These are phyloP conservation scores for Tolypocladium album DNA, from an alignment of 2,329 filamentous ascomycete species.

Conservation along the genomic window DNA sequence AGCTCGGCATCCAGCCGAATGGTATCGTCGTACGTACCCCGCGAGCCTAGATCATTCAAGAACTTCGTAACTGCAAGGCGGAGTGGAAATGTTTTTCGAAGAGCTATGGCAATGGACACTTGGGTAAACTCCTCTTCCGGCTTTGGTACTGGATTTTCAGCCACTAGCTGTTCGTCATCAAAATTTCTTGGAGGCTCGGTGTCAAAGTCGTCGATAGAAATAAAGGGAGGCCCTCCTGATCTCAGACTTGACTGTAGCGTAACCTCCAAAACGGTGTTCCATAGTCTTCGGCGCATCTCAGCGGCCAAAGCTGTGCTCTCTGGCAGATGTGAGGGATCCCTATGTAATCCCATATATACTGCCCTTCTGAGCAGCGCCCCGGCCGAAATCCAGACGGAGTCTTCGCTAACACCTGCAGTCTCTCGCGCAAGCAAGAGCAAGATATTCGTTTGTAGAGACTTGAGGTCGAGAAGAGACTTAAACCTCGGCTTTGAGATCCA, in stretches of 20 bases:
- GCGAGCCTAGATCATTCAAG: slow-evolving; percentile 29
- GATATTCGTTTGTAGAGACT: slow-evolving; percentile 34
- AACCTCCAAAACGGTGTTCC: slow-evolving; percentile 42
- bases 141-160: slow-evolving; percentile 17
- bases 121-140: slow-evolving; percentile 24
- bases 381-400: slow-evolving; percentile 36
- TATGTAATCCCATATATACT: slow-evolving; percentile 39
- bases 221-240: slow-evolving; percentile 33
- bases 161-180: slow-evolving; percentile 35
- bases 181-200: slow-evolving; percentile 33
- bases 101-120: slow-evolving; percentile 25
- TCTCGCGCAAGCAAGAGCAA: slow-evolving; percentile 31
- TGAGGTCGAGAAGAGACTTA: slow-evolving; percentile 38
- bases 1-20: slow-evolving; percentile 32
- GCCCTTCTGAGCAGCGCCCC: slow-evolving; percentile 34
- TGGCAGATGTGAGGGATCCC: slow-evolving; percentile 31
- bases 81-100: slow-evolving; percentile 29
- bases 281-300: slow-evolving; percentile 39
- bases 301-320: slow-evolving; percentile 21
- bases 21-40: slow-evolving; percentile 30
- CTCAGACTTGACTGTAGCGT: slow-evolving; percentile 23
- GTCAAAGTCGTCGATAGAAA: slow-evolving; percentile 35
- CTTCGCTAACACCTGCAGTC: slow-evolving; percentile 25
- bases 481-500: slow-evolving; percentile 43
- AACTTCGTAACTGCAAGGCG: slow-evolving; percentile 30